Evolutionary conservation across 2,329 filamentous ascomycete species (phyloP), one percentile per base, ranked within the genome.

Genomic region (Ascochyta pisi): DNA sequence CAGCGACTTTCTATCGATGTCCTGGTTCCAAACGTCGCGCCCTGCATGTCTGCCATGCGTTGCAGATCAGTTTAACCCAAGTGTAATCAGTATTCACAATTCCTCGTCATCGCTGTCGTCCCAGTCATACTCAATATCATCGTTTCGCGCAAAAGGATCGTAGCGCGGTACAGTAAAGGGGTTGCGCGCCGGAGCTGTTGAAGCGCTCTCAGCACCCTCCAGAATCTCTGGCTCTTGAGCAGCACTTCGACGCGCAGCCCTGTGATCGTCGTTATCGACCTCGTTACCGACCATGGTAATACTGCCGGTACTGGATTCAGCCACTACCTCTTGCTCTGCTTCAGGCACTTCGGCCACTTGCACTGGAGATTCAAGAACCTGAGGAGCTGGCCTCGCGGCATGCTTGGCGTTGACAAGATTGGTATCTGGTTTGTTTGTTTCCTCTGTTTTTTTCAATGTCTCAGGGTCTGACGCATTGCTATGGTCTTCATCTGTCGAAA

Each of bases 41-140:
- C 22, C 16, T 13, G 19, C 19, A 19, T 19, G 37, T 39, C 37
- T 39, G 37, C 37, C 16, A 5, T 6, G 12, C 16, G 10, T 3
- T 22, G 37, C 37, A 39, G 37, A 24, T 23, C 37, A 23, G 19
- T 24, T 6, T 19, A 39, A 7, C 23, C 13, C 27, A 31, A 15
- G 3, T 6, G 12, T 23, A 2, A 2, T 13, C 19, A 10, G 16
- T 13, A 39, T 16, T 23, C 15, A 54, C 6, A 50, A 10, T 24
- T 15, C 22, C 6, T 55, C 45, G 4, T 40, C 26, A 29, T 50
- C 52, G 19, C 51, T 54, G 19, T 54, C 45, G 9, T 41, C 45
- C 40, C 40, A 55, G 16, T 55, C 52, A 2, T 29, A 33, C 29
- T 55, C 45, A n/a, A 55, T 55, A 15, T 55, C 41, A 22, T 55